Evolutionary conservation across 371 early-diverging fungal species (phyloP).

Genomic region (Mortierella sp.): DNA sequence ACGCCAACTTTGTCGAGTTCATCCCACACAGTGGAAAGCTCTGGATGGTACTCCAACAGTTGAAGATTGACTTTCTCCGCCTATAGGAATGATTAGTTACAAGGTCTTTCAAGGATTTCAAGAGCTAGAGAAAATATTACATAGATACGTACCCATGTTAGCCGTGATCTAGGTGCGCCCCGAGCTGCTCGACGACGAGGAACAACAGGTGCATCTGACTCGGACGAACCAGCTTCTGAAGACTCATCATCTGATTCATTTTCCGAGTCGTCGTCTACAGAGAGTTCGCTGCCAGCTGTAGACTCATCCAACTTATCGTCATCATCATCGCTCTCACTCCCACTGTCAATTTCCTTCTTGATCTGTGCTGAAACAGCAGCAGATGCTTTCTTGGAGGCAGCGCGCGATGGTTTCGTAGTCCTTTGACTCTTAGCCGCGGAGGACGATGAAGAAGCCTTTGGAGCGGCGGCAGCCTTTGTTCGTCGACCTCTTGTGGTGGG

Average conservation of each 20-base stretch:
- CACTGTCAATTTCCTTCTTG: constrained; percentile 23
- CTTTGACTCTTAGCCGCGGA: neutral
- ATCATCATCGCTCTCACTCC: constrained; percentile 29
- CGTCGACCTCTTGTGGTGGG: neutral
- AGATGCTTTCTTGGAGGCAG: constrained; percentile 25
- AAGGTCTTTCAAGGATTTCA: neutral
- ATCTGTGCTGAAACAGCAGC: constrained; percentile 31
- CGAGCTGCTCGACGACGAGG: constrained; percentile 12
- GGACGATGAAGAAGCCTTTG: neutral
- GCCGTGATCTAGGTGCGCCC: neutral
- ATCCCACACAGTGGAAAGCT: constrained; percentile 78
- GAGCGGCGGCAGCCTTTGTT: neutral
- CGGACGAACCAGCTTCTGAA: constrained; percentile 8
- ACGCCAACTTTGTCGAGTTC: constrained; percentile 64
- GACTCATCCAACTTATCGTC: constrained; percentile 3
- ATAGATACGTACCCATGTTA: constrained; percentile 28
- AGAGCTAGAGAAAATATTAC: neutral
- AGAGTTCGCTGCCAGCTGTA: neutral
- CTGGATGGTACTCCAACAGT: constrained; percentile 69
- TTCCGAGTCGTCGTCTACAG: neutral
- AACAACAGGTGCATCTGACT: constrained; percentile 5
- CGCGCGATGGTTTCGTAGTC: constrained; percentile 9
- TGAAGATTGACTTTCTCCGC: constrained; percentile 35
- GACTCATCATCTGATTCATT: constrained; percentile 8
- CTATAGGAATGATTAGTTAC: neutral